Conservation (phyloP, 2,329 filamentous ascomycete species). For the Trichoderma lentiforme region DNA sequence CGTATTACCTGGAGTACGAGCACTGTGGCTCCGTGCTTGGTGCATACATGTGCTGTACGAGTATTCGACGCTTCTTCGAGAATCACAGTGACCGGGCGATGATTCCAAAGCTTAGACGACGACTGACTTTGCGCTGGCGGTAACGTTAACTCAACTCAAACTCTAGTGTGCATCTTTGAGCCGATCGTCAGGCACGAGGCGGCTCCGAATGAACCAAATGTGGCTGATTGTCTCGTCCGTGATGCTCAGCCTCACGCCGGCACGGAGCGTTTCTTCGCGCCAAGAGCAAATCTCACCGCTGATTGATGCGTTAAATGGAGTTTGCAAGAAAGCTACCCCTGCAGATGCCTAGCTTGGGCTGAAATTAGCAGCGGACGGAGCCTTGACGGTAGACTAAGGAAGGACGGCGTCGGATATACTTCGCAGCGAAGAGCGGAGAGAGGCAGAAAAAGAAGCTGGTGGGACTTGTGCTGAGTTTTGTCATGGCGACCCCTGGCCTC, state of each 20-base stretch:
- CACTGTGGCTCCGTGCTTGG: neutral
- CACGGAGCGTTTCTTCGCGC: neutral
- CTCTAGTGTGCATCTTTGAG: neutral
- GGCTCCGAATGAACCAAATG: neutral
- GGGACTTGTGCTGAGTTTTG: neutral
- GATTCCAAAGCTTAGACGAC: neutral
- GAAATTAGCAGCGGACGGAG: conserved; percentile 2
- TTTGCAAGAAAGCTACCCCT: neutral
- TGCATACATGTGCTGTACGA: neutral
- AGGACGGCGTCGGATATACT: neutral
- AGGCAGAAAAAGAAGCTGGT: neutral
- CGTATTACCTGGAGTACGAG: neutral
- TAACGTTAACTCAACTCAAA: neutral
- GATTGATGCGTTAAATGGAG: neutral
- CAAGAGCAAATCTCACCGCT: conserved; percentile 1
- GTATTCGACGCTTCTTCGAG: neutral
- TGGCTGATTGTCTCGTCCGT: neutral
- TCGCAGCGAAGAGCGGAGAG: conserved; percentile 2
- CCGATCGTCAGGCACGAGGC: conserved; percentile 5
- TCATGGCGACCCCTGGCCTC: neutral
- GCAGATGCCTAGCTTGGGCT: neutral
- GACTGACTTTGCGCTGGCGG: neutral
- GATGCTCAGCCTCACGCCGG: conserved; percentile 8
- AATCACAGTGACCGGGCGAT: neutral
- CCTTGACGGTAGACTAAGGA: neutral